Evolutionary conservation across 208 protist species (phyloP).

Genomic region (Wallacemonas sp.): DNA sequence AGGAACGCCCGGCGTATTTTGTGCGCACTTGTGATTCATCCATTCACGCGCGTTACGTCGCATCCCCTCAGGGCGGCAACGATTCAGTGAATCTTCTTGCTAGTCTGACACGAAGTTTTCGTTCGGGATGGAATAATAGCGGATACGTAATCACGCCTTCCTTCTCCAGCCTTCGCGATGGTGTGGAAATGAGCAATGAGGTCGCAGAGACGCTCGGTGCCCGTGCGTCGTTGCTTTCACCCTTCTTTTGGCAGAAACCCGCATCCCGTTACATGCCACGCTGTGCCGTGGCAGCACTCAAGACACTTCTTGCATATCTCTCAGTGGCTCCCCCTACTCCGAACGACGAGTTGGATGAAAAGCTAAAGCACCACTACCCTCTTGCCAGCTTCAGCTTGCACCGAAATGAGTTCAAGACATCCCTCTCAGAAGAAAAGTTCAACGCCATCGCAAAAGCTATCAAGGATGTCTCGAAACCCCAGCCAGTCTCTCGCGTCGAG

Average conservation of each 20-base stretch:
- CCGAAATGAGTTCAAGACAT: slow-evolving; percentile 37
- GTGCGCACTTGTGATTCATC: slow-evolving; percentile 24
- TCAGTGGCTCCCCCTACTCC: slow-evolving; percentile 1
- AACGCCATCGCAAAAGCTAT: slow-evolving; percentile 27
- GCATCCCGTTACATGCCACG: slow-evolving; percentile 44
- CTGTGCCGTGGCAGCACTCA: slow-evolving; percentile 54
- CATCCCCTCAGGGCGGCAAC: slow-evolving; percentile 3
- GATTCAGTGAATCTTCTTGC: slow-evolving; percentile 28
- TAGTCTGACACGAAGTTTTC: slow-evolving; percentile 60
- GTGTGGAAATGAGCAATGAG: slow-evolving; percentile 30
- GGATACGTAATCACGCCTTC: slow-evolving; percentile 50
- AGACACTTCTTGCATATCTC: slow-evolving; percentile 4
- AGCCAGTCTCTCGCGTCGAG: slow-evolving; percentile 39
- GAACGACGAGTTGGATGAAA: slow-evolving; percentile 10
- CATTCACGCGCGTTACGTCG: slow-evolving; percentile 30
- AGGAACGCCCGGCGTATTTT: slow-evolving; percentile 31
- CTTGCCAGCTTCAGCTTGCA: slow-evolving; percentile 30
- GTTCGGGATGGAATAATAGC: slow-evolving; percentile 49
- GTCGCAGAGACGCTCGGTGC: slow-evolving; percentile 69
- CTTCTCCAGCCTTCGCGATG: slow-evolving; percentile 75
- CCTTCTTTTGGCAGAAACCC: slow-evolving; percentile 62
- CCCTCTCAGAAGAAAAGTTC: slow-evolving; percentile 75
- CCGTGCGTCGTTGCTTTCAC: slow-evolving; percentile 23
- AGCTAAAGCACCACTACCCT: slow-evolving; percentile 13
- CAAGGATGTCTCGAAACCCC: slow-evolving; percentile 14